phyloP scores from a whole-genome alignment of 2,329 filamentous ascomycete genomes.

The Celoporthe dispersa region DNA sequence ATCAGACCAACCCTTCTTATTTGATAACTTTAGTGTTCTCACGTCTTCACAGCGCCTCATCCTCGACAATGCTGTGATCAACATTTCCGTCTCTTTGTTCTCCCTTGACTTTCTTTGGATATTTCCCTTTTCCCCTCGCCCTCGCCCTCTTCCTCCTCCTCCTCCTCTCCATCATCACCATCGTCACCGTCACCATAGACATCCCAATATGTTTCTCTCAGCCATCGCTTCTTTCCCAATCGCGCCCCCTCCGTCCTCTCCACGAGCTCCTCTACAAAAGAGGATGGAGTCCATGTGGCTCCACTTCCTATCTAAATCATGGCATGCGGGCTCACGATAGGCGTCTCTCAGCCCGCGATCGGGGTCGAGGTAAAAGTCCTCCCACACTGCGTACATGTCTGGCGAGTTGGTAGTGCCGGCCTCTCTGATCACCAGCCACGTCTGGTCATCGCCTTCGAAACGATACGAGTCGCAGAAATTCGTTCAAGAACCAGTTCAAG shows the following conservation, averaged over 20 bases:
- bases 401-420: slow-evolving; percentile 10
- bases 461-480: not conserved
- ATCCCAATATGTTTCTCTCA: not conserved
- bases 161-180: too few relatives aligned
- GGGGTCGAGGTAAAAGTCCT: slow-evolving; percentile 12
- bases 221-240: not conserved
- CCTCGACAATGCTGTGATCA: not conserved
- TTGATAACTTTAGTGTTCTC: not conserved
- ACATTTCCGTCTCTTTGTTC: not conserved
- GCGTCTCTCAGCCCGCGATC: not conserved
- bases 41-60: not conserved
- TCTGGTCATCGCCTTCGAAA: not conserved
- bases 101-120: not conserved
- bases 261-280: not conserved
- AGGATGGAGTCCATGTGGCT: not conserved
- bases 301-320: not conserved
- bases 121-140: not conserved
- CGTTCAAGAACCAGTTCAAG: slow-evolving; percentile 14
- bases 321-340: not conserved
- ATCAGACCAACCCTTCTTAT: not conserved
- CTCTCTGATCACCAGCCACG: slow-evolving; percentile 11
- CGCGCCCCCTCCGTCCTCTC: not conserved
- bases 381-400: slow-evolving; percentile 17
- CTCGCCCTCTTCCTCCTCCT: not conserved
- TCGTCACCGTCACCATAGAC: not conserved